Percentiles rank a stretch among this genome's conserved stretches.
These are phyloP conservation scores for Russula sp. DNA, from an alignment of 768 basidiomycete species.

Conservation along the genomic window DNA sequence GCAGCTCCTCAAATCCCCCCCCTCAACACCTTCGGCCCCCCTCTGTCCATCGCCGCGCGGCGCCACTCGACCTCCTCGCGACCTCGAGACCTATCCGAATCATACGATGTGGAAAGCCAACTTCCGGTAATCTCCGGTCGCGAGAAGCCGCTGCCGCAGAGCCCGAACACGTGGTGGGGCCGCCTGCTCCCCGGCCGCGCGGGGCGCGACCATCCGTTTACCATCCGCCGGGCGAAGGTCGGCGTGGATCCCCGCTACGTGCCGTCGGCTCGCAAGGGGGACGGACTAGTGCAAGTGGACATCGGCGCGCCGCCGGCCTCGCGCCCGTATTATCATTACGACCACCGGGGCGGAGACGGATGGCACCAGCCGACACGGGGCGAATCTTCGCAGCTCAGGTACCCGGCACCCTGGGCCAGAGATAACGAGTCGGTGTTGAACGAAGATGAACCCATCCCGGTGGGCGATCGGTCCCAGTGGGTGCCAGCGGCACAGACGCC, in stretches of 20 bases:
- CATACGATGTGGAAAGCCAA: background rate
- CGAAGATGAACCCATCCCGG: constrained; percentile 52
- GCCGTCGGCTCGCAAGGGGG: background rate
- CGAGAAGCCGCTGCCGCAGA: constrained; percentile 4
- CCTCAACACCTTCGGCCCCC: constrained; percentile 13
- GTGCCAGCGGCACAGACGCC: constrained; percentile 23
- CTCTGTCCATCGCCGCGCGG: background rate
- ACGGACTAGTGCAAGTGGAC: background rate
- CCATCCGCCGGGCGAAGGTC: background rate
- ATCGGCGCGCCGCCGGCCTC: background rate
- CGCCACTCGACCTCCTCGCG: background rate
- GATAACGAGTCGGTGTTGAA: constrained; percentile 33
- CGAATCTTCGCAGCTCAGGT: background rate
- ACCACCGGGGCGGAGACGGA: background rate
- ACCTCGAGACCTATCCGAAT: background rate
- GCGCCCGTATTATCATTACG: background rate
- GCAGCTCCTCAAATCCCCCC: constrained; percentile 16
- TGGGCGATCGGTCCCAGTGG: constrained; percentile 41
- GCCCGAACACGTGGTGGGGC: background rate
- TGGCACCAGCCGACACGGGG: background rate
- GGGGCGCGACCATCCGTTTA: constrained; percentile 12
- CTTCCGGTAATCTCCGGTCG: background rate
- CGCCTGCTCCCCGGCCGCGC: constrained; percentile 2
- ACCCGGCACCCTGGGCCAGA: constrained; percentile 31
- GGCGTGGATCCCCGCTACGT: background rate